Evolutionary conservation across 805 yeast species (phyloP).

Genomic region (Hanseniaspora clermontiae): DNA sequence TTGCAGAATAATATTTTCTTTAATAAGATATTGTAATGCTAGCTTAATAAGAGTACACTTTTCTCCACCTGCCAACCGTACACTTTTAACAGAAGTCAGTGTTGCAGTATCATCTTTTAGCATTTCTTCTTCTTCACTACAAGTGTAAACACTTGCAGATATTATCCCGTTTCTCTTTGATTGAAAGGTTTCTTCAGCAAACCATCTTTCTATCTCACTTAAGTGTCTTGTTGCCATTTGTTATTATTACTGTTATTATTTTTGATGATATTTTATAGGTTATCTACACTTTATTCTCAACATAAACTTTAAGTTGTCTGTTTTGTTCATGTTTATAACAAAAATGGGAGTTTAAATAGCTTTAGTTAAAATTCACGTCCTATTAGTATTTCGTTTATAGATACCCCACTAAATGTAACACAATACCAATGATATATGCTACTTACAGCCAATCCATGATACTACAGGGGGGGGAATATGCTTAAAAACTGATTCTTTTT

Average conservation of each 20-base stretch:
- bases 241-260: too few relatives aligned
- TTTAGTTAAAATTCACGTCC: not conserved
- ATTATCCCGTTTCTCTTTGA: conserved; percentile 22
- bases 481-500: too few relatives aligned
- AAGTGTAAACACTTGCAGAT: conserved; percentile 20
- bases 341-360: not conserved
- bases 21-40: conserved; percentile 20
- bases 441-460: too few relatives aligned
- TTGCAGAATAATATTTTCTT: conserved; percentile 20
- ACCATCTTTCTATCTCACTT: conserved; percentile 21
- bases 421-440: too few relatives aligned
- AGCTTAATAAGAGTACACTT: conserved; percentile 15
- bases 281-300: too few relatives aligned
- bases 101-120: conserved; percentile 22
- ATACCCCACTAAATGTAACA: not conserved
- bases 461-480: too few relatives aligned
- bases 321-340: too few relatives aligned
- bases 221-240: conserved; percentile 21
- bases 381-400: not conserved
- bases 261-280: too few relatives aligned
- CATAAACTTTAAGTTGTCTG: too few relatives aligned
- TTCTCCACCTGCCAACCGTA: conserved; percentile 15
- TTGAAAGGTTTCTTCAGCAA: conserved; percentile 20
- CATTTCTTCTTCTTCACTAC: conserved; percentile 14
- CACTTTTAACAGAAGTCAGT: conserved; percentile 17